Evolutionary conservation across 768 basidiomycete genomes (phyloP).

Genomic region (Mycena kentingensis): DNA sequence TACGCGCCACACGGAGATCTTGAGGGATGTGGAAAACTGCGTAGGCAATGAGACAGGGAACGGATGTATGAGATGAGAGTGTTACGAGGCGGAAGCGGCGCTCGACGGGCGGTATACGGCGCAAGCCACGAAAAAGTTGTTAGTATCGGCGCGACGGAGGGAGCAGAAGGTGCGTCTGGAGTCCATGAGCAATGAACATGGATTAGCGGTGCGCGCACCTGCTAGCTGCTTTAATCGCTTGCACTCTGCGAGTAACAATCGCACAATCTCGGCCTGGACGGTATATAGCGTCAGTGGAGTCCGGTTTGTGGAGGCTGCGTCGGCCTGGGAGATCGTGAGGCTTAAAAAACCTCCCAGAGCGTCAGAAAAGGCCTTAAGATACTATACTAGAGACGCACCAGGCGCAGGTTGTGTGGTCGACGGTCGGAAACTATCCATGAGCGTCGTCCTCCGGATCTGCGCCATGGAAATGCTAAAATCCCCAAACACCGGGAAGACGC

Average conservation of each 20-base stretch:
- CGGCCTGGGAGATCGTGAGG: constrained; percentile 53
- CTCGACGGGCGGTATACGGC: constrained; percentile 39
- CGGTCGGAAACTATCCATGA: constrained; percentile 33
- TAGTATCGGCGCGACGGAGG: constrained; percentile 32
- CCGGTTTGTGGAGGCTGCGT: constrained; percentile 25
- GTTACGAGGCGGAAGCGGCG: constrained; percentile 32
- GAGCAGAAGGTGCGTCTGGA: constrained; percentile 12
- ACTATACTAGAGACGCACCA: constrained; percentile 4
- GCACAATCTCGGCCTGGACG: constrained; percentile 48
- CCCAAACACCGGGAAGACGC: constrained; percentile 58
- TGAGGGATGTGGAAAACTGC: constrained; percentile 44
- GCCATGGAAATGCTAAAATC: constrained; percentile 58
- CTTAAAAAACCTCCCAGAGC: constrained; percentile 50
- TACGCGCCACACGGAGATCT: constrained; percentile 56
- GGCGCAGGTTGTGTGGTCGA: constrained; percentile 24
- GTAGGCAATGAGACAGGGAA: constrained; percentile 21
- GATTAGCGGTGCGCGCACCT: constrained; percentile 35
- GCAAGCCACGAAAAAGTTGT: constrained; percentile 49
- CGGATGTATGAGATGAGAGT: constrained; percentile 19
- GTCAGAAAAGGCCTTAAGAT: background rate
- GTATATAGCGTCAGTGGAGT: constrained; percentile 47
- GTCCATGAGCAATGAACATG: background rate
- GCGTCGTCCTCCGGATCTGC: constrained; percentile 46
- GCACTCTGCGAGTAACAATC: constrained; percentile 53
- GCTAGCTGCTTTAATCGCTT: constrained; percentile 55